Conservation (phyloP, 371 early-diverging fungal genomes). For the Mortierella sp. region DNA sequence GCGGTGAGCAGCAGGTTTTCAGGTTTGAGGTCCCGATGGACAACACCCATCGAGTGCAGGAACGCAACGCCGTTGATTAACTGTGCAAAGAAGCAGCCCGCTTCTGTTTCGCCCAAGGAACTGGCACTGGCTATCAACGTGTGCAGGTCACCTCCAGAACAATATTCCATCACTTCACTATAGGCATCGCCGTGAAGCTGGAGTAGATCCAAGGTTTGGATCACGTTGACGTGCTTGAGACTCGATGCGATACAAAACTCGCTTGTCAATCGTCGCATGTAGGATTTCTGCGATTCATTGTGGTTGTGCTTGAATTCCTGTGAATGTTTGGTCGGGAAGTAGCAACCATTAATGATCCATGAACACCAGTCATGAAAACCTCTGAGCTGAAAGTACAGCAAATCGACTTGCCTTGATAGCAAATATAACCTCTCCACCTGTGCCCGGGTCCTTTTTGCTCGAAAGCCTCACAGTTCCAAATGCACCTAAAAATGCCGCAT, state of each 20-base stretch:
- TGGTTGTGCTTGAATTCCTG: slow-evolving; percentile 71
- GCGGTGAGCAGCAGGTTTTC: slow-evolving; percentile 83
- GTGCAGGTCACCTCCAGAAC: slow-evolving; percentile 74
- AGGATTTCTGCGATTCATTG: slow-evolving; percentile 68
- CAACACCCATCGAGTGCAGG: slow-evolving; percentile 74
- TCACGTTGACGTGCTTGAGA: slow-evolving; percentile 74
- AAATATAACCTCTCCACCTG: slow-evolving; percentile 14
- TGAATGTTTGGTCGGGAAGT: neutral
- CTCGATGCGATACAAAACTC: slow-evolving; percentile 80
- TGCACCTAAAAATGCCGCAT: slow-evolving; percentile 19
- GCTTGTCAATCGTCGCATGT: slow-evolving; percentile 72
- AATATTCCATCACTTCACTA: slow-evolving; percentile 79
- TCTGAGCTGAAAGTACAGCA: no score
- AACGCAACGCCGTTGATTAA: slow-evolving; percentile 72
- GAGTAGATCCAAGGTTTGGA: slow-evolving; percentile 77
- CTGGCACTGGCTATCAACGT: slow-evolving; percentile 60
- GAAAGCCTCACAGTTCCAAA: slow-evolving; percentile 35
- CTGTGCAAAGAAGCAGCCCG: slow-evolving; percentile 70
- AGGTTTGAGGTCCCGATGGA: slow-evolving; percentile 83
- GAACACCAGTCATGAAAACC: no score
- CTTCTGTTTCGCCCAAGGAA: slow-evolving; percentile 57
- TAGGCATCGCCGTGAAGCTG: slow-evolving; percentile 65
- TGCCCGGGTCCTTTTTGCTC: slow-evolving; percentile 18
- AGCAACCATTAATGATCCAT: no score
- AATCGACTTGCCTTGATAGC: slow-evolving; percentile 34